Conservation (phyloP, 495 filamentous ascomycete genomes). For the Aspergillus leporis region DNA sequence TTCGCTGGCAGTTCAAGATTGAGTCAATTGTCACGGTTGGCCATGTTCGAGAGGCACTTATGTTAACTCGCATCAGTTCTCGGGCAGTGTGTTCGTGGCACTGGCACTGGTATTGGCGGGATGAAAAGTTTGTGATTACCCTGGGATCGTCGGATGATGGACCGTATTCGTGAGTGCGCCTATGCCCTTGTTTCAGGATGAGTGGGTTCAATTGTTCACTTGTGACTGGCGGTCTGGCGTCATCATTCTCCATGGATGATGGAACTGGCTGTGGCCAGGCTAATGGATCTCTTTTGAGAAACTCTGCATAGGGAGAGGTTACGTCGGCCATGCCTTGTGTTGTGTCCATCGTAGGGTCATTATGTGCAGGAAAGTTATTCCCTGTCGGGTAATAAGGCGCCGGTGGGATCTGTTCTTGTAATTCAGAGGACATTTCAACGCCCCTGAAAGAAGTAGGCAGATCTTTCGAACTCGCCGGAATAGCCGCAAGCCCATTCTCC, state of each 20-base stretch:
- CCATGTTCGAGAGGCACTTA: conserved; percentile 17
- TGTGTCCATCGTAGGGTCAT: background rate
- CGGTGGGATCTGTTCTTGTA: conserved; percentile 3
- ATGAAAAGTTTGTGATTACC: background rate
- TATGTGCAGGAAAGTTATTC: conserved; percentile 3
- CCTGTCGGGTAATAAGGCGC: conserved; percentile 5
- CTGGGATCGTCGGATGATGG: conserved; percentile 6
- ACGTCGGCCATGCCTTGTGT: background rate
- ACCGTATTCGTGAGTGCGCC: conserved; percentile 5
- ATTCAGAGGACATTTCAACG: conserved; percentile 5
- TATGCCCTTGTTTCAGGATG: background rate
- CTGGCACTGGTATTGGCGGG: conserved; percentile 20
- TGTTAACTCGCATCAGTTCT: conserved; percentile 23
- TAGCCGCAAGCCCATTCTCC: background rate
- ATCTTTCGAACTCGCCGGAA: conserved; percentile 5
- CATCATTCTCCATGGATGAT: conserved; percentile 3
- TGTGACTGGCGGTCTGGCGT: background rate
- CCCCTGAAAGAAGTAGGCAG: background rate
- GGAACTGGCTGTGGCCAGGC: conserved; percentile 18
- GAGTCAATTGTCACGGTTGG: conserved; percentile 30
- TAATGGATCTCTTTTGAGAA: conserved; percentile 7
- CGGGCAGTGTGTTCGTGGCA: conserved; percentile 23
- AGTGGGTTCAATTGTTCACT: conserved; percentile 6
- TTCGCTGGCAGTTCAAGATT: conserved; percentile 31
- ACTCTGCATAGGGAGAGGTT: background rate